Base-by-base conservation (phyloP, 257 asterid species). In the Primulina eburnea region DNA sequence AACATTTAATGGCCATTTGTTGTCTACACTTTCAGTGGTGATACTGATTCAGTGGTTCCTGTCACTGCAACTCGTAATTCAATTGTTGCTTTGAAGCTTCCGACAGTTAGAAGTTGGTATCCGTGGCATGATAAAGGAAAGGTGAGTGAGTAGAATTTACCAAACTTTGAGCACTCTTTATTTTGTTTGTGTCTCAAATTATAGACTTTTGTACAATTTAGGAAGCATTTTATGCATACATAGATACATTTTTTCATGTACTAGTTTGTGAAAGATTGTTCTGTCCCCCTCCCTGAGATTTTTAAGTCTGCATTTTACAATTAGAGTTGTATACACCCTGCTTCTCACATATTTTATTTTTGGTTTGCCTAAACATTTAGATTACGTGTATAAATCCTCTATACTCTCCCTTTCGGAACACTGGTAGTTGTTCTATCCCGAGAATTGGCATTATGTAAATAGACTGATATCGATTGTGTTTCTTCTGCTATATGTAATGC, bases 51-150 rank as follows among this genome's bases (percentile, higher is more conserved):
- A 2, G 96, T 94, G 28, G 96, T 94, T 64, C 99, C 99, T 6
- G 53, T 94, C 62, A 91, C 97, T 17, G 99, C 97, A 75, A 94
- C 99, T 24, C 92, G 99, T 52, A 89, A 89, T 63, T 94, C 99
- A n/a, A 85, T 94, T n/a, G 90, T 86, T 75, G 97, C 96, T 40
- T 73, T 94, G 82, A 87, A 89, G 80, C 99, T 94, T 53, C 92
- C 96, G 12, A 89, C 97, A 1, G 58, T 86, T 64, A 81, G 79
- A 6, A 84, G 89, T 63, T 94, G 99, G 99, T 85, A 82, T 26
- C 89, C 99, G 43, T 94, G 99, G 99, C 88, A 94, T 47, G 97
- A 94, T 65, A 85, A 88, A 24, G 65, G 77, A 72, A 89, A 75
- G 90, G 99, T 93, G 63, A 75, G 90, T 33, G 7, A 2, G 4